These are phyloP conservation scores for Saccharomycopsis vini DNA, from an alignment of 805 yeast genomes.

Conservation along the genomic window DNA sequence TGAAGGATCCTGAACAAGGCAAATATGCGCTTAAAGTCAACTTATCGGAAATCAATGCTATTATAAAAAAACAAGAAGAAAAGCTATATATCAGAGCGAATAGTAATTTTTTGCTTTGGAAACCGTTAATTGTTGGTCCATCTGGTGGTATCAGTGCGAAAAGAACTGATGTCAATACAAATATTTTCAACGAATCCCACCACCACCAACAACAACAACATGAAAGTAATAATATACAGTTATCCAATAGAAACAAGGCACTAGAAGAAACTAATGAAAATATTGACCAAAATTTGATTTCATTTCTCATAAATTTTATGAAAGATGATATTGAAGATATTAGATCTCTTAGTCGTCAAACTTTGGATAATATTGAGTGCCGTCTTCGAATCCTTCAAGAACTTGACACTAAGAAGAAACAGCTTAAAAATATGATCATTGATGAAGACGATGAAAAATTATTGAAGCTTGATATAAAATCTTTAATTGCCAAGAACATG, in stretches of 20 bases:
- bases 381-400: conserved; percentile 21
- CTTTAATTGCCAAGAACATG: conserved; percentile 1
- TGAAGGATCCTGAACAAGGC: conserved; percentile 35
- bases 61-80: conserved; percentile 41
- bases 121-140: conserved; percentile 75
- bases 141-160: conserved; percentile 73
- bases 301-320: conserved; percentile 49
- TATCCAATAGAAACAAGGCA: not conserved
- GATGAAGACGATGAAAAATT: conserved; percentile 25
- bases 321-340: conserved; percentile 63
- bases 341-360: conserved; percentile 48
- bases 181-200: conserved; percentile 28
- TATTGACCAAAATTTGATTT: conserved; percentile 38
- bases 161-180: conserved; percentile 17
- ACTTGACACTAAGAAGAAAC: conserved; percentile 21
- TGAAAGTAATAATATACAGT: not conserved
- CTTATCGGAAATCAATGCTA: conserved; percentile 31
- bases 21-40: conserved; percentile 49
- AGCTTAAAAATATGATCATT: conserved; percentile 22
- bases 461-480: conserved; percentile 18
- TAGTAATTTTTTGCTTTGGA: conserved; percentile 58
- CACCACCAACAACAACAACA: conserved; percentile 11
- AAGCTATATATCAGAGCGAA: conserved; percentile 47
- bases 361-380: conserved; percentile 37
- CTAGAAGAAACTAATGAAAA: not conserved